Conservation (phyloP, 768 basidiomycete species). For the Rhodotorula kratochvilovae region DNA sequence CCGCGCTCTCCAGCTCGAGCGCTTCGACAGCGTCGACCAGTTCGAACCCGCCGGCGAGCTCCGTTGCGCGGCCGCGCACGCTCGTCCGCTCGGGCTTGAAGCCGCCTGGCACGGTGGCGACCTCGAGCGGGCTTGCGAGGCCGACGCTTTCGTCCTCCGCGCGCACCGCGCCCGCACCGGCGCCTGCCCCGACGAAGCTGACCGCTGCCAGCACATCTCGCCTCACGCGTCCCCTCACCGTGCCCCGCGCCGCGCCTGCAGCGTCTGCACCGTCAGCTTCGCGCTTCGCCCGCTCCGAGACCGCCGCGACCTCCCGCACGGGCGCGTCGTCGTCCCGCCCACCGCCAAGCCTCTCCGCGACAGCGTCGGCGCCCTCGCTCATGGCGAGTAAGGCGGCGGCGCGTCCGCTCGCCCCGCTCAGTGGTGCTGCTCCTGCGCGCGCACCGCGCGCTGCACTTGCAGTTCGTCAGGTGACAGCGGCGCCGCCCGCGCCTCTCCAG, state of each 20-base stretch:
- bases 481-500: neutral
- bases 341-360: neutral
- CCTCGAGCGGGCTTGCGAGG: neutral
- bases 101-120: neutral
- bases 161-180: neutral
- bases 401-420: neutral
- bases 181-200: neutral
- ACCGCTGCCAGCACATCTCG: neutral
- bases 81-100: neutral
- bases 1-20: neutral
- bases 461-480: neutral
- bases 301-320: neutral
- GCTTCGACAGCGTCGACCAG: neutral
- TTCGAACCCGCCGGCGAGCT: neutral
- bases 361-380: neutral
- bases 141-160: neutral
- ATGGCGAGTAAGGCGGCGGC: neutral
- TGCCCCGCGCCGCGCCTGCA: neutral
- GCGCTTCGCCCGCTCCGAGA: neutral
- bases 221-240: neutral
- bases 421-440: neutral
- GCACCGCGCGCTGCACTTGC: conserved; percentile 7
- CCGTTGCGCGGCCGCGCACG: neutral
- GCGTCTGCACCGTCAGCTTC: neutral
- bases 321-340: neutral